Evolutionary conservation across 495 filamentous ascomycete species (phyloP), one percentile per base, ranked within the genome.

Genomic region (Articulospora tetracladia): DNA sequence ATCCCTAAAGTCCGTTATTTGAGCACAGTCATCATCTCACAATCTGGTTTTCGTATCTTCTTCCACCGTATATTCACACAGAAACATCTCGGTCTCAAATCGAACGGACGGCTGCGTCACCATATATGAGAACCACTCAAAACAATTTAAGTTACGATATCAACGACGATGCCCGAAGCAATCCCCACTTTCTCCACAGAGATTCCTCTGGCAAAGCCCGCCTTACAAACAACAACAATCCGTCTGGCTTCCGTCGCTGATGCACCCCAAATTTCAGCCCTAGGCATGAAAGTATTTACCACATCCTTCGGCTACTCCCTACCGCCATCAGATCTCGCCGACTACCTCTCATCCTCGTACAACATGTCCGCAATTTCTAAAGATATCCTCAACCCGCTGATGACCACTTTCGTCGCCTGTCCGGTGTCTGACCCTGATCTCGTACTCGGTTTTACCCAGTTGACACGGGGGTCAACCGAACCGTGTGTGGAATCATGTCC

Each of bases 241-340:
- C 71, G 70, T 27, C 60, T 64, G 4, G 74, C 75, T 6, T 27
- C 58, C 7, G 30, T 57, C 26, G 60, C 58, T 20, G 75, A 77
- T 23, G 72, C 69, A 0, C 50, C 63, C 1, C 61, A 65, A 32
- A 72, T 77, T 46, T 63, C 70, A 10, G 57, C 48, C 12, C 67
- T 78, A 27, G 75, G 74, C 59, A 34, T 66, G 24, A 58, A 56
- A 39, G 66, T 68, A 15, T 78, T 76, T 64, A 65, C 67, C 41
- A 57, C 64, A 12, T 61, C 70, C 12, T 78, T 76, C 60, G 75
- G 72, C 0, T 66, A 66, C 55, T 72, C 71, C 0, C 57, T 77
- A 7, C 63, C 72, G 0, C 53, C 61, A 3, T 25, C 59, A 4
- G 71, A 78, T 41, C 60, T 78, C 0, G 65, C 66, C 23, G 28